Base-by-base conservation (phyloP, 768 basidiomycete genomes). In the Mycena amicta region DNA sequence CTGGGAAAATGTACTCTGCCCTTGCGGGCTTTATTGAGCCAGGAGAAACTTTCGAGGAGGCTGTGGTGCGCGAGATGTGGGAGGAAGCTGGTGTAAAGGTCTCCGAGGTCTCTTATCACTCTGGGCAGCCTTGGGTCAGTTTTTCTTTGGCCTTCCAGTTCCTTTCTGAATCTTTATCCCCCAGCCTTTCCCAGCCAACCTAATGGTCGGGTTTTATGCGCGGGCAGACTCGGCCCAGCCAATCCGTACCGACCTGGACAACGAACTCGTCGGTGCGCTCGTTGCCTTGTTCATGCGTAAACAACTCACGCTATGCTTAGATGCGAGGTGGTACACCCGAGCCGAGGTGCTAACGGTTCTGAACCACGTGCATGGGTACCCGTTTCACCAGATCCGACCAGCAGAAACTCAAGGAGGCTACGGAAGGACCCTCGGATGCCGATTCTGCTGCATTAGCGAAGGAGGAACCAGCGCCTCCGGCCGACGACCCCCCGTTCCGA, bases 21-120 rank as follows among this genome's bases (percentile, higher is more conserved):
- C 74, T 98, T 27, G 93, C 95, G 1, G 96, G 96, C 2, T 98
- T 98, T 69, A 83, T 95, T 45, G 96, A 98, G 70, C 93, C 95
- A 4, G 95, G 90, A 11, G 96, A 99, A 71, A 86, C 90, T 0
- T 89, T 97, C 62, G 96, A 99, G 69, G 95, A 98, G 65, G 90
- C 95, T 2, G 95, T 98, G 28, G 79, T 83, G 52, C 82, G 96
- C 37, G 96, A 98, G 72, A 88, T 96, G 71, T 93, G 93, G 87
- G 96, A 99, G 71, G 96, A 98, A 72, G 92, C 93, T 2, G 96
- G 96, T 3, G 82, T 98, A n/a, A 83, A 80, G 47, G 92, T 93
- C 23, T 89, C 88, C 77, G 81, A 93, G 62, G 82, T 95, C 25
- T 80, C 79, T 63, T 98, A 96, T 69, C 92, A 95, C 71, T 92